These are phyloP conservation scores for Stagonosporopsis rhizophila DNA, from an alignment of 2,329 filamentous ascomycete genomes.

Conservation along the genomic window DNA sequence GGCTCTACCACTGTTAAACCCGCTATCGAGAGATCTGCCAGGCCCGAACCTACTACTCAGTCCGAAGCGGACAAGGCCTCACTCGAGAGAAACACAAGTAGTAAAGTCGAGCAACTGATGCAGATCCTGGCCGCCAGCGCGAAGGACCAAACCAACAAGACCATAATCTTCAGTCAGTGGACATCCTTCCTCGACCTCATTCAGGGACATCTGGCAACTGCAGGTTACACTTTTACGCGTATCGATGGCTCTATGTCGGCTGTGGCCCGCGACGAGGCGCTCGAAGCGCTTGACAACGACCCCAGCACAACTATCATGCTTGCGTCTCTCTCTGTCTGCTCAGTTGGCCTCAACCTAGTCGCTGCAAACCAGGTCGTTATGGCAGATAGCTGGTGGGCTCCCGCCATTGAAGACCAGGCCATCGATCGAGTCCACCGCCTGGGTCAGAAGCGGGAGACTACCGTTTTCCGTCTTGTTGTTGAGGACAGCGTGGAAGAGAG, in stretches of 20 bases:
- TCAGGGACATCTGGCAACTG: conserved; percentile 68
- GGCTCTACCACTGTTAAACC: conserved; percentile 68
- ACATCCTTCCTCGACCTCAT: conserved; percentile 76
- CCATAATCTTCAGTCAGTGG: conserved; percentile 80
- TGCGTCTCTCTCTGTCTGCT: conserved; percentile 81
- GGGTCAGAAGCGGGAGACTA: conserved; percentile 80
- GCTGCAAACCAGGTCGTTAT: conserved; percentile 86
- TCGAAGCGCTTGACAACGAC: conserved; percentile 71
- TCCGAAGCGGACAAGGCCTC: conserved; percentile 64
- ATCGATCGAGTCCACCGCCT: conserved; percentile 87
- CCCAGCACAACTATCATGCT: conserved; percentile 76
- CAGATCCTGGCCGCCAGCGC: conserved; percentile 76
- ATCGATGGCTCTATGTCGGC: conserved; percentile 84
- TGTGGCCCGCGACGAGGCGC: conserved; percentile 72
- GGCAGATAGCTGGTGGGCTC: conserved; percentile 87
- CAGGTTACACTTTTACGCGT: conserved; percentile 70
- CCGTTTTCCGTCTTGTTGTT: conserved; percentile 81
- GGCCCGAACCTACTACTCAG: conserved; percentile 29
- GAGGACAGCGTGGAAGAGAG: conserved; percentile 81
- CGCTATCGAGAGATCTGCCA: conserved; percentile 58
- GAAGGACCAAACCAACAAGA: conserved; percentile 67
- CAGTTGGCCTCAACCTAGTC: conserved; percentile 85
- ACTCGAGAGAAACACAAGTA: conserved; percentile 63
- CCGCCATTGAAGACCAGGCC: conserved; percentile 90
- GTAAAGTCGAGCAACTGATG: conserved; percentile 81